These are phyloP conservation scores for Arthrobotrys iridis DNA, from an alignment of 2,329 filamentous ascomycete genomes.

Conservation along the genomic window DNA sequence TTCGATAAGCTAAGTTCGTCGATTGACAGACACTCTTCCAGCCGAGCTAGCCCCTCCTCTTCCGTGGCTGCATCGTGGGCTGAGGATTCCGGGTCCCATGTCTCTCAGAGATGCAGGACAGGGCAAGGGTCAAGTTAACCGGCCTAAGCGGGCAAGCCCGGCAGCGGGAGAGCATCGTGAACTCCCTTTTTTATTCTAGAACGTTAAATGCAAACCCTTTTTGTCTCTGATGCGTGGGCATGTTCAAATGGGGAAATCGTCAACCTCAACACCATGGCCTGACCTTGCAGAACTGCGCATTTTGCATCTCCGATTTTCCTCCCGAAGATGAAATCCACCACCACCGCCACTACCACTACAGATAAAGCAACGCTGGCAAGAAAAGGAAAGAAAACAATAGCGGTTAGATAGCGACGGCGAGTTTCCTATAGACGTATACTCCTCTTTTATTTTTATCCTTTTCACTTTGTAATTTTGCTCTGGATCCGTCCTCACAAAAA, in stretches of 20 bases:
- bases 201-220: background rate
- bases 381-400: background rate
- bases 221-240: background rate
- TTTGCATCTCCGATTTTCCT: constrained; percentile 8
- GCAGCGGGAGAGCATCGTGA: constrained; percentile 45
- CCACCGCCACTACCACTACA: constrained; percentile 3
- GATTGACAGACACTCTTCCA: background rate
- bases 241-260: constrained; percentile 35
- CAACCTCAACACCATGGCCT: constrained; percentile 45
- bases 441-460: background rate
- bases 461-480: background rate
- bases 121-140: constrained; percentile 23
- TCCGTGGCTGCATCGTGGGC: constrained; percentile 10
- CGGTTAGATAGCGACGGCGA: constrained; percentile 40
- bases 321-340: constrained; percentile 23
- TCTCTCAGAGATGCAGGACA: constrained; percentile 3
- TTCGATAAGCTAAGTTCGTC: background rate
- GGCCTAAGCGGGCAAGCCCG: constrained; percentile 37
- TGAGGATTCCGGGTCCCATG: constrained; percentile 15
- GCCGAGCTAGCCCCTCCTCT: no score
- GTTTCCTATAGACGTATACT: constrained; percentile 19
- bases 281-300: background rate
- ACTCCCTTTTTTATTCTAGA: constrained; percentile 45
- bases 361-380: background rate
- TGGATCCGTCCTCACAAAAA: background rate